These are phyloP conservation scores for Phytomonas francai DNA, from an alignment of 208 protist species.

Conservation along the genomic window DNA sequence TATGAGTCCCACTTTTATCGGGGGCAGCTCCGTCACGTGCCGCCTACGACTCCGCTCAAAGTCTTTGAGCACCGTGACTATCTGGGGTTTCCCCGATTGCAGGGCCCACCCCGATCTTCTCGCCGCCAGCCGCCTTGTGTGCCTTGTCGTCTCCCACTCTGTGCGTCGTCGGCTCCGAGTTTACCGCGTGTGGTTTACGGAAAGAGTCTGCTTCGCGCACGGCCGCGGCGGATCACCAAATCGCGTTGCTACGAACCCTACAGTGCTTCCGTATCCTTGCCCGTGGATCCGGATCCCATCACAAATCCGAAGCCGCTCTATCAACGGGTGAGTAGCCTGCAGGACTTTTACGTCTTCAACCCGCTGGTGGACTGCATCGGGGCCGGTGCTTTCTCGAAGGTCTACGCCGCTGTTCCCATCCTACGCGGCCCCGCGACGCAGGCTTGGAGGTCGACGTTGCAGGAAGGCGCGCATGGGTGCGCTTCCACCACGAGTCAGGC, in stretches of 20 bases:
- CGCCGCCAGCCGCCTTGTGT: not conserved
- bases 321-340: conserved; percentile 18
- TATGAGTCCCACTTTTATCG: conserved; percentile 57
- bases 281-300: not conserved
- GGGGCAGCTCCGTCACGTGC: conserved; percentile 21
- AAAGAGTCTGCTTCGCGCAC: conserved; percentile 15
- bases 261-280: not conserved
- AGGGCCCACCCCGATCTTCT: conserved; percentile 4
- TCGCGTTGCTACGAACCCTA: not conserved
- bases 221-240: not conserved
- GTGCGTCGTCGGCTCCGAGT: conserved; percentile 38
- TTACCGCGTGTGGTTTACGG: conserved; percentile 17
- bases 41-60: not conserved
- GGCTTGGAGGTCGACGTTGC: not conserved
- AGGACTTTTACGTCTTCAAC: conserved; percentile 73
- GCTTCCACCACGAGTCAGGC: not conserved
- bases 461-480: not conserved
- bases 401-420: conserved; percentile 66
- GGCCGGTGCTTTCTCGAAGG: conserved; percentile 62
- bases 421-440: conserved; percentile 21
- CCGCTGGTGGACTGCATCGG: conserved; percentile 54
- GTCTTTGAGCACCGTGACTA: not conserved
- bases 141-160: conserved; percentile 5
- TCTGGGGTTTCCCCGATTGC: conserved; percentile 3
- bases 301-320: not conserved